Evolutionary conservation across 2,329 filamentous ascomycete genomes (phyloP).

Genomic region (Juglanconis sp.): DNA sequence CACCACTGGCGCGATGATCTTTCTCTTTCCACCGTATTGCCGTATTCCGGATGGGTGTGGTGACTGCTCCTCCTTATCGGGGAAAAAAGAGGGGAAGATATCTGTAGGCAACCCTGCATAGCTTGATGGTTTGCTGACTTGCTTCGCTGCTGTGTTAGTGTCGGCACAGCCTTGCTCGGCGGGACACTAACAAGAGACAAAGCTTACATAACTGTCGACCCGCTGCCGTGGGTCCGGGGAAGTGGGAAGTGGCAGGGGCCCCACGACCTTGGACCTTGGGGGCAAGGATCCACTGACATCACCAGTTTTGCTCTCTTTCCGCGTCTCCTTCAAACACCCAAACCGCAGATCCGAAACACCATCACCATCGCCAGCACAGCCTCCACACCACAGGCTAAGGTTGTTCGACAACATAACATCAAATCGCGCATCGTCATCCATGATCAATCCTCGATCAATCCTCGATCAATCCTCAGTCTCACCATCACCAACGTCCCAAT

Average conservation of each 20-base stretch:
- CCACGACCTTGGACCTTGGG: background rate
- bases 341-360: constrained; percentile 13
- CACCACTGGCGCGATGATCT: too few species aligned
- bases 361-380: constrained; percentile 2
- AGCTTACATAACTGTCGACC: background rate
- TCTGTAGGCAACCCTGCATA: too few species aligned
- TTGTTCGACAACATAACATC: too few species aligned
- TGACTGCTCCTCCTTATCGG: background rate
- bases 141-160: background rate
- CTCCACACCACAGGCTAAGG: background rate
- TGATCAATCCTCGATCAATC: too few species aligned
- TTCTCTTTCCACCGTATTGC: too few species aligned
- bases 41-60: too few species aligned
- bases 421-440: too few species aligned
- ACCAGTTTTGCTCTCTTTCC: background rate
- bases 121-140: too few species aligned
- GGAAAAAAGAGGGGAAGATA: background rate
- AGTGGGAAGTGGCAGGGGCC: background rate
- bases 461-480: background rate
- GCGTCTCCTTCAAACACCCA: constrained; percentile 12
- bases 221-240: background rate
- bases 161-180: background rate
- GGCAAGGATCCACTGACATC: constrained; percentile 3
- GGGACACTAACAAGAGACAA: too few species aligned
- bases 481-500: background rate